These are phyloP conservation scores for Hymenoscyphus albidus DNA, from an alignment of 2,329 filamentous ascomycete species.

Conservation along the genomic window DNA sequence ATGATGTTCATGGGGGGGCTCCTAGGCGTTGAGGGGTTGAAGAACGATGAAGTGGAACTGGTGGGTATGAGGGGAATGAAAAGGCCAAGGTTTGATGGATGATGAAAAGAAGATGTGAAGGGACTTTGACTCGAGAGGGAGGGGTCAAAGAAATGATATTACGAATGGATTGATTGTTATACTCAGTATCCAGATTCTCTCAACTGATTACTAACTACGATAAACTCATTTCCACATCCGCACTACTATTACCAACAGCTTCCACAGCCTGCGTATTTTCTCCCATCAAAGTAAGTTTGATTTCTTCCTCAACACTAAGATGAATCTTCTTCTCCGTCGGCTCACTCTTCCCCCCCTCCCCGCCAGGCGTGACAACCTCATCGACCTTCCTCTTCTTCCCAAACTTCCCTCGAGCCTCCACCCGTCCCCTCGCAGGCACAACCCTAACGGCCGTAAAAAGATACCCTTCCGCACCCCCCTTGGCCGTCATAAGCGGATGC, in stretches of 20 bases:
- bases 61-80: neutral
- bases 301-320: neutral
- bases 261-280: constrained; percentile 8
- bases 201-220: too few species aligned
- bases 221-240: constrained; percentile 4
- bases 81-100: neutral
- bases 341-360: neutral
- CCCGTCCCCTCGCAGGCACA: constrained; percentile 71
- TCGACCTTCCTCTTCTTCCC: constrained; percentile 24
- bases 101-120: neutral
- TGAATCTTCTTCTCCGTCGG: neutral
- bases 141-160: neutral
- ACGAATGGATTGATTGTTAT: neutral
- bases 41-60: neutral
- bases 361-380: neutral
- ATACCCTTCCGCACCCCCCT: constrained; percentile 85
- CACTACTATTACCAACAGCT: neutral
- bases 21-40: neutral
- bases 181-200: neutral
- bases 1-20: neutral
- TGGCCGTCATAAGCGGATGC: constrained; percentile 88
- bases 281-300: constrained; percentile 7
- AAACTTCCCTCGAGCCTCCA: constrained; percentile 79
- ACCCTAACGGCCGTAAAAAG: constrained; percentile 81
- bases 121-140: neutral